These are phyloP conservation scores for Silene coronaria DNA, from an alignment of 179 eudicot species.

Conservation along the genomic window DNA sequence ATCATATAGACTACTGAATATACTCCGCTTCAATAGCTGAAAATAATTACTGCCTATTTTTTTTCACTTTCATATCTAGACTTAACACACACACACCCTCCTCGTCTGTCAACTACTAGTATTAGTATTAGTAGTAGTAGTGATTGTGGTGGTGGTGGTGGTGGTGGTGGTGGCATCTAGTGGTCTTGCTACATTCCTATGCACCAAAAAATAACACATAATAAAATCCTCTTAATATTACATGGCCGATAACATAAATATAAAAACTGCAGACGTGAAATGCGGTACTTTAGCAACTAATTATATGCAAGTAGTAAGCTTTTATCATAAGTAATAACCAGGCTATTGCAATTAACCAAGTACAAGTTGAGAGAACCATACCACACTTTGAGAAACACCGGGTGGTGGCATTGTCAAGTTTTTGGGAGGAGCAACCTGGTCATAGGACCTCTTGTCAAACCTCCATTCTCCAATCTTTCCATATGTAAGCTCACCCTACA, in stretches of 20 bases:
- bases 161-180: too few relatives aligned
- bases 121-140: too few relatives aligned
- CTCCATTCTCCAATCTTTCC: conserved; percentile 99
- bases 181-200: neutral
- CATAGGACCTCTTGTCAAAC: conserved; percentile 93
- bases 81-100: too few relatives aligned
- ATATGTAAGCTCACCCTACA: conserved; percentile 80
- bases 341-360: neutral
- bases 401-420: conserved; percentile 91
- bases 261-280: neutral
- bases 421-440: conserved; percentile 58
- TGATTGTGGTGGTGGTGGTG: too few relatives aligned
- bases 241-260: neutral
- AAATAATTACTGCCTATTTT: too few relatives aligned
- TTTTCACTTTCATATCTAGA: too few relatives aligned
- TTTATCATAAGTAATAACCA: neutral
- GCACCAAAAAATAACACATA: neutral
- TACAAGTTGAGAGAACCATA: conserved; percentile 33
- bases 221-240: neutral
- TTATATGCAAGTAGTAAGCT: neutral
- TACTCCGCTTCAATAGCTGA: too few relatives aligned
- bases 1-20: too few relatives aligned
- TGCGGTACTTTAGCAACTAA: neutral
- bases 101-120: too few relatives aligned
- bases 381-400: conserved; percentile 97